phyloP scores from a whole-genome alignment of 192 early-diverging fungal genomes.

The Coemansia sp. region DNA sequence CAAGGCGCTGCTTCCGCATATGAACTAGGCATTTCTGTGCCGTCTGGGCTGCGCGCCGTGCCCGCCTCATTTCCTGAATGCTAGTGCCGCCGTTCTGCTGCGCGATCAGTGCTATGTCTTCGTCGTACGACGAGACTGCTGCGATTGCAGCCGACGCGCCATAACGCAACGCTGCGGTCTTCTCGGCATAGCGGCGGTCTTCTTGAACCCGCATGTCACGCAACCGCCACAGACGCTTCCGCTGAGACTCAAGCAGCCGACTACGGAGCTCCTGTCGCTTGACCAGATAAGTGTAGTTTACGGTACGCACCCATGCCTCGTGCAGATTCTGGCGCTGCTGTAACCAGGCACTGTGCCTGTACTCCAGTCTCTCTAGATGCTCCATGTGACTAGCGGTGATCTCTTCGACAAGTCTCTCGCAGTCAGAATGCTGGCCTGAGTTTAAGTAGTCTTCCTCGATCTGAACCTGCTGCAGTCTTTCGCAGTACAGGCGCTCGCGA shows the following conservation, averaged over 20 bases:
- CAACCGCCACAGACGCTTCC: slow-evolving; percentile 35
- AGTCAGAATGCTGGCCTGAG: slow-evolving; percentile 44
- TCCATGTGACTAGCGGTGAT: slow-evolving; percentile 12
- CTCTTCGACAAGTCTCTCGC: slow-evolving; percentile 32
- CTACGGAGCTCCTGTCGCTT: slow-evolving; percentile 49
- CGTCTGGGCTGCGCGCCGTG: slow-evolving; percentile 22
- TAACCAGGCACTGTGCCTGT: slow-evolving; percentile 33
- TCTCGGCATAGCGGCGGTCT: slow-evolving; percentile 19
- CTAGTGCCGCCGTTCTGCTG: slow-evolving; percentile 15
- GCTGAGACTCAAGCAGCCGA: slow-evolving; percentile 30
- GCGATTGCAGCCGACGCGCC: background rate
- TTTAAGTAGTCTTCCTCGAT: slow-evolving; percentile 42
- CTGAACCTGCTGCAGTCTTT: slow-evolving; percentile 47
- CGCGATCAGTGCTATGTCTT: slow-evolving; percentile 16
- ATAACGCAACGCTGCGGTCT: slow-evolving; percentile 2
- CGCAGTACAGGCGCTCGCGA: slow-evolving; percentile 46
- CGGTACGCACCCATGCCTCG: slow-evolving; percentile 19
- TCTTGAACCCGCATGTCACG: slow-evolving; percentile 40
- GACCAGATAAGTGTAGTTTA: slow-evolving; percentile 46
- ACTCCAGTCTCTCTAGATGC: slow-evolving; percentile 33
- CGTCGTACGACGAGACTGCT: background rate
- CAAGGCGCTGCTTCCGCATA: slow-evolving; percentile 34
- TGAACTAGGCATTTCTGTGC: slow-evolving; percentile 39
- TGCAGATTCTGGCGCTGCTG: slow-evolving; percentile 39
- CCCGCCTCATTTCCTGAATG: slow-evolving; percentile 22